Base-by-base conservation (phyloP, 2,329 filamentous ascomycete species). In the Pseudocercospora pini-densiflorae region DNA sequence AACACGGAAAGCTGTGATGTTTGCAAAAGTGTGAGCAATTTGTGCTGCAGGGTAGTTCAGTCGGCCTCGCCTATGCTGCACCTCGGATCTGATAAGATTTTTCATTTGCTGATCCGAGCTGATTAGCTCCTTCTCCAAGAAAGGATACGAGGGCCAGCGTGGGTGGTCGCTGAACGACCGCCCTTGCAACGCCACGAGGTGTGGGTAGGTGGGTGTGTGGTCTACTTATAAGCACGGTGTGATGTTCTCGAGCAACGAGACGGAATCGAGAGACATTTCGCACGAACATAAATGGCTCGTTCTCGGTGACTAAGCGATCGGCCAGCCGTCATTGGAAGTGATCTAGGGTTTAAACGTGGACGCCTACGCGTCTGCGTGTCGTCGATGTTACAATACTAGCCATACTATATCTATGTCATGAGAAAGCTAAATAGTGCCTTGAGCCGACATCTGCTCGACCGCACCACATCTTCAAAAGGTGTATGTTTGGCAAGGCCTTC, bases 31-130 rank as follows among this genome's bases (percentile, higher is more conserved):
- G 36, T 47, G 33, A 27, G 57, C 29, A 47, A 43, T 43, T 43
- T 59, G 21, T 59, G 57, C 5, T 59, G 57, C 57, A 59, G 57
- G 29, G 57, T 19, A 12, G 54, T 33, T 24, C 14, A 33, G 1
- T 19, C 21, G 53, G n/a, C n/a, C 14, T 16, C 40, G 19, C 14
- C 21, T 27, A 16, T 29, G 51, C 21, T 58, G 54, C 54, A 2
- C 55, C 55, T 31, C 29, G 21, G 31, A 58, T 40, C 31, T 29
- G 51, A 58, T 58, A 21, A 27, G 55, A 23, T 9, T 51, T 23
- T 51, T 27, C 19, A 23, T 36, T 40, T 64, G 29, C 40, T 64
- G 55, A 64, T 64, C 54, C 49, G 57, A 49, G 47, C 53, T 23
- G 54, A 62, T 62, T 47, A 21, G 36, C 59, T 21, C 24, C 19